Evolutionary conservation across 345 rosid species (phyloP).

Genomic region (Lepidium aucheri): DNA sequence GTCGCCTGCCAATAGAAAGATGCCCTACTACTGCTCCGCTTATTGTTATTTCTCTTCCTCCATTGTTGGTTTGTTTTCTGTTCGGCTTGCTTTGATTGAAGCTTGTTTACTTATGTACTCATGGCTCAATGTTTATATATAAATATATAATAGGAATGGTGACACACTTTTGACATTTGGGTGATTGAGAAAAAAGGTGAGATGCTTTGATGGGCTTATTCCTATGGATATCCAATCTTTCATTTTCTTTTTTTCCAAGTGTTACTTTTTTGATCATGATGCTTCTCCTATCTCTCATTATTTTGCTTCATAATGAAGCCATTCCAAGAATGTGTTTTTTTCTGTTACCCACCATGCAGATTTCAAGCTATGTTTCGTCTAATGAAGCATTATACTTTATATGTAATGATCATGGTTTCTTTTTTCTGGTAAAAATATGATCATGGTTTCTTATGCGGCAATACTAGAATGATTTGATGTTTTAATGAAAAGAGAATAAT

Average conservation of each 20-base stretch:
- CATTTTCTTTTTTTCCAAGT: neutral
- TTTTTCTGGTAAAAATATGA: too few species aligned
- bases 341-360: neutral
- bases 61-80: neutral
- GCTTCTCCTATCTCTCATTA: conserved; percentile 11
- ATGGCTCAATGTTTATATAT: conserved; percentile 1
- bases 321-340: neutral
- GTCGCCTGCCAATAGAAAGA: conserved; percentile 29
- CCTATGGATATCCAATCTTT: conserved; percentile 25
- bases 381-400: neutral
- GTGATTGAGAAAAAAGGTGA: neutral
- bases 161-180: conserved; percentile 16
- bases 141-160: neutral
- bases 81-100: neutral
- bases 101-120: conserved; percentile 6
- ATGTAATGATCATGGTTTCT: too few species aligned
- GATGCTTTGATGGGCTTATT: conserved; percentile 28
- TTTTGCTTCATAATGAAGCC: conserved; percentile 17
- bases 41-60: conserved; percentile 6
- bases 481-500: neutral
- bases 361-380: conserved; percentile 1
- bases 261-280: conserved; percentile 20
- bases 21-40: conserved; percentile 28
- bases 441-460: conserved; percentile 6
- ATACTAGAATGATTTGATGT: neutral